A percentile compares a stretch with the other conserved stretches of the same genome.
phyloP scores from a whole-genome alignment of 2,329 filamentous ascomycete species.

The Drechslerella stenobrocha region DNA sequence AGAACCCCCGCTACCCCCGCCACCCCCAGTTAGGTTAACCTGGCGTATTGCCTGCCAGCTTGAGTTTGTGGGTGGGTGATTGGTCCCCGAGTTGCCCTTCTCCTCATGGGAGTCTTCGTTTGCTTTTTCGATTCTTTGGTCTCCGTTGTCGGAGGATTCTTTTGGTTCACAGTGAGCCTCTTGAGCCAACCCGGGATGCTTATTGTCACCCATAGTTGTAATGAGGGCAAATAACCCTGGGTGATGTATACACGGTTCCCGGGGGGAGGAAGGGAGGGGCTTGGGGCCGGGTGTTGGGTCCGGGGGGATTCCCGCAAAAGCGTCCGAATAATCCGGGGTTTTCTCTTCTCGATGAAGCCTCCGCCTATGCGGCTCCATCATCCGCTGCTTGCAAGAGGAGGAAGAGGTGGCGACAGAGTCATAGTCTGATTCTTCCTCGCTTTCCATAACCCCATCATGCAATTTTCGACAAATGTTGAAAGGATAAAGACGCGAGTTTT shows the following conservation, averaged over 20 bases:
- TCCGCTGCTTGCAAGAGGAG: slow-evolving; percentile 3
- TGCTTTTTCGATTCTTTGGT: slow-evolving; percentile 7
- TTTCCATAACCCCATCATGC: slow-evolving; percentile 48
- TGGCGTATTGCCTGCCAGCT: slow-evolving; percentile 14
- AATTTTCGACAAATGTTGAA: slow-evolving; percentile 25
- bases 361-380: slow-evolving; percentile 31
- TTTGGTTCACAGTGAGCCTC: slow-evolving; percentile 1
- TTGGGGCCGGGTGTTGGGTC: slow-evolving; percentile 5
- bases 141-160: slow-evolving; percentile 16
- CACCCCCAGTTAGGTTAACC: slow-evolving; percentile 16
- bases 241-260: not conserved
- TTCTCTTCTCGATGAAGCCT: slow-evolving; percentile 1
- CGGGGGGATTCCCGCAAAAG: not conserved
- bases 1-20: no score
- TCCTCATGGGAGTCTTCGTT: slow-evolving; percentile 3
- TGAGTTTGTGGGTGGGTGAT: slow-evolving; percentile 7
- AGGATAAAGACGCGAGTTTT: slow-evolving; percentile 27
- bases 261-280: slow-evolving; percentile 10
- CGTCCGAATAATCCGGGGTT: slow-evolving; percentile 3
- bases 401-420: slow-evolving; percentile 26
- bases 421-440: slow-evolving; percentile 41
- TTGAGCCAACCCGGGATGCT: slow-evolving; percentile 4
- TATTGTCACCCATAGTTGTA: slow-evolving; percentile 2
- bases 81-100: slow-evolving; percentile 1
- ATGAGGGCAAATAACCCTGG: slow-evolving; percentile 16